phyloP scores from a whole-genome alignment of 108 stramenopile genomes.

The Conticribra guillardii region DNA sequence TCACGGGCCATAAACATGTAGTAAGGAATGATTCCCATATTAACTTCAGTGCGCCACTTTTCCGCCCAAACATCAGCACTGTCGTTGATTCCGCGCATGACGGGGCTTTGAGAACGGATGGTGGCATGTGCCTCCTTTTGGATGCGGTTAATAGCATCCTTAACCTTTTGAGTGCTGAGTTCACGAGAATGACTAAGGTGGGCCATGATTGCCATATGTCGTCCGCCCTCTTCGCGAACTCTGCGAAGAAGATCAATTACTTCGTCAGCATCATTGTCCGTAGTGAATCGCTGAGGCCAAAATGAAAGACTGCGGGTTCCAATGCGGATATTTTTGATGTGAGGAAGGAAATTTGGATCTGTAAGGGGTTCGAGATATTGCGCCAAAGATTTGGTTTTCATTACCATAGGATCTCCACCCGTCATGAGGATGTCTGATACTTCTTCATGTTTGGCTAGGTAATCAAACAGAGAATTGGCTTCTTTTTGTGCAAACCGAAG shows the following conservation, averaged over 20 bases:
- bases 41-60: conserved; percentile 61
- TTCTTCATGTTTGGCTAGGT: conserved; percentile 51
- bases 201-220: conserved; percentile 68
- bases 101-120: conserved; percentile 67
- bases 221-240: conserved; percentile 51
- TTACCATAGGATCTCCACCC: conserved; percentile 71
- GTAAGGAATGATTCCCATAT: conserved; percentile 68
- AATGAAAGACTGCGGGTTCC: conserved; percentile 63
- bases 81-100: conserved; percentile 69
- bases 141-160: conserved; percentile 53
- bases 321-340: conserved; percentile 68
- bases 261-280: conserved; percentile 66
- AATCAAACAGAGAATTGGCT: conserved; percentile 50
- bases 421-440: conserved; percentile 70
- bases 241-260: conserved; percentile 52
- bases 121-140: conserved; percentile 55
- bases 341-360: conserved; percentile 54
- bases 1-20: conserved; percentile 76
- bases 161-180: conserved; percentile 47
- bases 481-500: conserved; percentile 71
- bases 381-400: conserved; percentile 53
- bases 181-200: conserved; percentile 60
- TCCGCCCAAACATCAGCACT: conserved; percentile 59
- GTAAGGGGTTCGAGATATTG: conserved; percentile 63
- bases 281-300: conserved; percentile 70